phyloP scores from a whole-genome alignment of 1,139 yeast species.

The Eremothecium gossypii region DNA sequence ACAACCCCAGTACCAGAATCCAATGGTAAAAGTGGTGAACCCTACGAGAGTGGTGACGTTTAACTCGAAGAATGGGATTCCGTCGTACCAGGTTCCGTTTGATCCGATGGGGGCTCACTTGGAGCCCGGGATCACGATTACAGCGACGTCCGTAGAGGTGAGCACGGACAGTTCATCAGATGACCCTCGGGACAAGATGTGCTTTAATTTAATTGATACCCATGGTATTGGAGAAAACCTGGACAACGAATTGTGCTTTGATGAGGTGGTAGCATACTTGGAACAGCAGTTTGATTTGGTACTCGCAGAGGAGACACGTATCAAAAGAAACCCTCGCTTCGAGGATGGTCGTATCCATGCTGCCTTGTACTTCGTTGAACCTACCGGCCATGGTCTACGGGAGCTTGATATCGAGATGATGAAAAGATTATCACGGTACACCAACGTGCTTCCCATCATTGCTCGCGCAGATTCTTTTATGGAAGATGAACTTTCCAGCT shows the following conservation, averaged over 20 bases:
- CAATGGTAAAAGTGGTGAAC: constrained; percentile 27
- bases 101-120: constrained; percentile 36
- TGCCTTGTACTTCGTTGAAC: constrained; percentile 58
- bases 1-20: constrained; percentile 12
- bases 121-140: constrained; percentile 51
- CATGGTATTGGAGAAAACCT: constrained; percentile 74
- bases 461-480: constrained; percentile 66
- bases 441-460: constrained; percentile 63
- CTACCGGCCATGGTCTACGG: constrained; percentile 71
- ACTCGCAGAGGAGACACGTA: constrained; percentile 67
- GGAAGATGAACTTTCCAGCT: constrained; percentile 42
- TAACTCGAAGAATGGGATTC: constrained; percentile 29
- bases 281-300: constrained; percentile 80
- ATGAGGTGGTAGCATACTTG: constrained; percentile 62
- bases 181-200: constrained; percentile 51
- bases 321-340: constrained; percentile 71
- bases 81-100: constrained; percentile 26
- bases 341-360: constrained; percentile 71
- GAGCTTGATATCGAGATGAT: constrained; percentile 64
- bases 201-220: constrained; percentile 57
- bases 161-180: constrained; percentile 34
- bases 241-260: constrained; percentile 56
- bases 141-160: constrained; percentile 57
- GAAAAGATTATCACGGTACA: constrained; percentile 58
- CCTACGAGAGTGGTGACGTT: constrained; percentile 32